These are phyloP conservation scores for Umbelopsis sp. DNA, from an alignment of 192 early-diverging fungal species.

Conservation along the genomic window DNA sequence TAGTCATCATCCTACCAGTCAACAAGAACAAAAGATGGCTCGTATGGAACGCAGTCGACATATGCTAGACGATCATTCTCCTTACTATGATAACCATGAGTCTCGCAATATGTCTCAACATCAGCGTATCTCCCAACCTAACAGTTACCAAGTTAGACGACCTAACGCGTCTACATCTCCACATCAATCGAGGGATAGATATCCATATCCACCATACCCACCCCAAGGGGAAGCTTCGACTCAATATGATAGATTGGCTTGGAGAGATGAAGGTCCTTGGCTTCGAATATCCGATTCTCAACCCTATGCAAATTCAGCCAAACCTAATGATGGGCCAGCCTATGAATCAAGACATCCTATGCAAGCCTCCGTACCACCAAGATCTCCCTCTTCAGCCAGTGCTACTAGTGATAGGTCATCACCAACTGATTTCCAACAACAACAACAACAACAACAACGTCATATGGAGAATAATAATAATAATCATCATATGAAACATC, in stretches of 20 bases:
- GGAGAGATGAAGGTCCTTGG: conserved; percentile 9
- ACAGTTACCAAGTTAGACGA: neutral
- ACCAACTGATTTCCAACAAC: neutral
- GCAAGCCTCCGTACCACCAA: neutral
- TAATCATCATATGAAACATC: neutral
- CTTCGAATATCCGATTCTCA: neutral
- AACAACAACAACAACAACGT: neutral
- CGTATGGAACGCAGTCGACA: neutral
- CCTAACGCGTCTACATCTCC: neutral
- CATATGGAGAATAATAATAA: neutral
- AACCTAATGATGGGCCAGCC: neutral
- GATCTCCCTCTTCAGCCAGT: neutral
- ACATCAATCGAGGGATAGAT: neutral
- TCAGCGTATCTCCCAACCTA: neutral
- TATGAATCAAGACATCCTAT: neutral
- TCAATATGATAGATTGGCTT: conserved; percentile 6
- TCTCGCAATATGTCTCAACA: neutral
- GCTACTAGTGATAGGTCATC: neutral
- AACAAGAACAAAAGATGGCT: conserved; percentile 1
- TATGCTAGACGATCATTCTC: neutral
- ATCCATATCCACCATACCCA: neutral
- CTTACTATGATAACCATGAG: neutral
- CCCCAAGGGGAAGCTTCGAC: neutral
- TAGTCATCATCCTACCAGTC: neutral
- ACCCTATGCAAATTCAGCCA: neutral